phyloP scores from a whole-genome alignment of 345 rosid genomes.

The Eucalyptus leucophloia region DNA sequence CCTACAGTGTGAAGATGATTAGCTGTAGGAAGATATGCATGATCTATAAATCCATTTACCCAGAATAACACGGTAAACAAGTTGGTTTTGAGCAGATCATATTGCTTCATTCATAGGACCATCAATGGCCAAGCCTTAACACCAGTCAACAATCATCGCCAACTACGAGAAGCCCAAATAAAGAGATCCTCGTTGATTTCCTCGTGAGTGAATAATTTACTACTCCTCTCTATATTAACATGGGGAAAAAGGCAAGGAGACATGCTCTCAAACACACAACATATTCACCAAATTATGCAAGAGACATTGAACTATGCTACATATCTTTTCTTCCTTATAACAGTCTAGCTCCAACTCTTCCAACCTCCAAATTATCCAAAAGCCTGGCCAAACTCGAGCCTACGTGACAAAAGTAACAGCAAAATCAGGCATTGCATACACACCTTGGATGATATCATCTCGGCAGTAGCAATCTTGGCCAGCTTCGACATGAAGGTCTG shows the following conservation, averaged over 20 bases:
- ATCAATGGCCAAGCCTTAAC: neutral
- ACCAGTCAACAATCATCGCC: neutral
- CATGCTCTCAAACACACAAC: neutral
- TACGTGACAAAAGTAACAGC: neutral
- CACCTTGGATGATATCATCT: conserved; percentile 93
- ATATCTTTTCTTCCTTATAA: neutral
- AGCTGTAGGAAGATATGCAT: neutral
- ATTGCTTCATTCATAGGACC: neutral
- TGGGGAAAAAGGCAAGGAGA: neutral
- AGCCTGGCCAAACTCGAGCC: neutral
- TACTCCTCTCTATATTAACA: neutral
- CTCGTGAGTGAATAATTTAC: neutral
- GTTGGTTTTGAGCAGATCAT: neutral
- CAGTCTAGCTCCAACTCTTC: neutral
- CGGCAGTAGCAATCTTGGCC: conserved; percentile 85
- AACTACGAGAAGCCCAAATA: neutral
- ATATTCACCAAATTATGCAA: neutral
- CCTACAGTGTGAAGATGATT: conserved; percentile 22
- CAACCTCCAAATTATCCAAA: neutral
- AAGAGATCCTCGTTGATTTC: neutral
- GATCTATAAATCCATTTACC: neutral
- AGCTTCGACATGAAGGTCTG: conserved; percentile 69
- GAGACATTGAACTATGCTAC: neutral
- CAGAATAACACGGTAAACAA: neutral
- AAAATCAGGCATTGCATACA: neutral